Conservation (phyloP, 257 asterid species). For the Ligustrum vulgare region DNA sequence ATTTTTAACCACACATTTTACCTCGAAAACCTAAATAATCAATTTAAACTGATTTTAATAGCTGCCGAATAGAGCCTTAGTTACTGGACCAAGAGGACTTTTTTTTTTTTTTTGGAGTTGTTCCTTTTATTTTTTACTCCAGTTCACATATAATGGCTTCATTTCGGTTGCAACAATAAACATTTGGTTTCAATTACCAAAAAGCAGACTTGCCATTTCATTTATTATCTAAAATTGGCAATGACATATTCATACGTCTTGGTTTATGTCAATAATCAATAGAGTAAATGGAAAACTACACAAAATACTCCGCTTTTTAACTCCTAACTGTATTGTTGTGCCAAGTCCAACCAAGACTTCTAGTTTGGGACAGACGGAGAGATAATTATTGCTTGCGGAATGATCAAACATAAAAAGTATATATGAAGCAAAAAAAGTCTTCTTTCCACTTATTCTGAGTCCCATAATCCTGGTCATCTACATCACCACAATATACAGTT, state of each 20-base stretch:
- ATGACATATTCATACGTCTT: not conserved
- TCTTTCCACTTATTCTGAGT: not conserved
- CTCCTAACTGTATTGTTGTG: not conserved
- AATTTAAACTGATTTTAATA: too few species aligned
- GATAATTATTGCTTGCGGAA: not conserved
- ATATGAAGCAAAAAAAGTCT: not conserved
- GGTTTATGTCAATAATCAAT: not conserved
- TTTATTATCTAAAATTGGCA: not conserved
- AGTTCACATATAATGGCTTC: not conserved
- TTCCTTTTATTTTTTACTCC: not conserved
- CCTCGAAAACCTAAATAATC: too few species aligned
- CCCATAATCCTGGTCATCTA: not conserved
- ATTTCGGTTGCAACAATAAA: not conserved
- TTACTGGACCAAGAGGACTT: not conserved
- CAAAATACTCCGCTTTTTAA: slow-evolving; percentile 6
- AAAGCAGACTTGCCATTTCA: not conserved
- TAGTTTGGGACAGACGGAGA: not conserved
- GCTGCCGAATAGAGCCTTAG: too few species aligned
- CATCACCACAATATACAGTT: not conserved
- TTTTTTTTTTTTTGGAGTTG: not conserved
- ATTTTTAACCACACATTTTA: too few species aligned
- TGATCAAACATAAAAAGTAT: not conserved
- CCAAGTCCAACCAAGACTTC: not conserved
- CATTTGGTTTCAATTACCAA: not conserved
- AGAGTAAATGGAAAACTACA: slow-evolving; percentile 7